Percentiles rank a stretch among this genome's conserved stretches.
phyloP scores from a whole-genome alignment of 768 basidiomycete genomes.

The Kondoa malvinella region DNA sequence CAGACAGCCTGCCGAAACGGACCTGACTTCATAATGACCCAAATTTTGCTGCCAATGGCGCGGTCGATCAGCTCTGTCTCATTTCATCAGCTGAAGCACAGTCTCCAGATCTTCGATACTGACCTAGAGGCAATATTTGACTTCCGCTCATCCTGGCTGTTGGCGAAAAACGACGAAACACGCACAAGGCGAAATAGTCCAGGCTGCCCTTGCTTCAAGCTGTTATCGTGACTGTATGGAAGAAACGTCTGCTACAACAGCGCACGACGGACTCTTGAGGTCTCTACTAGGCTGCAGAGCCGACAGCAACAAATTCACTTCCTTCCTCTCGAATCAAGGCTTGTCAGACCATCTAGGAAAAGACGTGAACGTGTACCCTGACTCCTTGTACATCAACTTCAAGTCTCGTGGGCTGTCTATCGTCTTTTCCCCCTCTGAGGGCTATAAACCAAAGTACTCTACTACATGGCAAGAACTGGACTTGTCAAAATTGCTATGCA shows the following conservation, averaged over 20 bases:
- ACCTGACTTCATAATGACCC: conserved; percentile 95
- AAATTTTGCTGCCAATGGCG: conserved; percentile 88
- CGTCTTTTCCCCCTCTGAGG: not conserved
- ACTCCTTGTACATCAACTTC: not conserved
- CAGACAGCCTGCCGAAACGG: too few species aligned
- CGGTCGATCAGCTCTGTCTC: conserved; percentile 72
- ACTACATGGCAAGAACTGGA: not conserved
- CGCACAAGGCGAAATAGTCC: too few species aligned
- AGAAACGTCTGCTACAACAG: not conserved
- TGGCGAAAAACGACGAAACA: not conserved
- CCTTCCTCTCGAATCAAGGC: not conserved
- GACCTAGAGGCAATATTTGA: not conserved
- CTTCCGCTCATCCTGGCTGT: not conserved
- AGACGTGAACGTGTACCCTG: not conserved
- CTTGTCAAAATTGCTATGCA: not conserved
- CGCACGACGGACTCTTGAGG: not conserved
- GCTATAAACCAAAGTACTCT: conserved; percentile 1
- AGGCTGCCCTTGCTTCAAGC: too few species aligned
- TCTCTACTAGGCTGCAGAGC: not conserved
- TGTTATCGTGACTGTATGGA: not conserved
- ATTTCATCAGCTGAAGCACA: not conserved
- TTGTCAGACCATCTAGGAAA: not conserved
- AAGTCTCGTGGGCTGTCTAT: not conserved
- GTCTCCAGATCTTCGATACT: not conserved
- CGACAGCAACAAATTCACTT: not conserved